Evolutionary conservation across 352 stramenopile species (phyloP).

Genomic region (Phytopythium vexans): DNA sequence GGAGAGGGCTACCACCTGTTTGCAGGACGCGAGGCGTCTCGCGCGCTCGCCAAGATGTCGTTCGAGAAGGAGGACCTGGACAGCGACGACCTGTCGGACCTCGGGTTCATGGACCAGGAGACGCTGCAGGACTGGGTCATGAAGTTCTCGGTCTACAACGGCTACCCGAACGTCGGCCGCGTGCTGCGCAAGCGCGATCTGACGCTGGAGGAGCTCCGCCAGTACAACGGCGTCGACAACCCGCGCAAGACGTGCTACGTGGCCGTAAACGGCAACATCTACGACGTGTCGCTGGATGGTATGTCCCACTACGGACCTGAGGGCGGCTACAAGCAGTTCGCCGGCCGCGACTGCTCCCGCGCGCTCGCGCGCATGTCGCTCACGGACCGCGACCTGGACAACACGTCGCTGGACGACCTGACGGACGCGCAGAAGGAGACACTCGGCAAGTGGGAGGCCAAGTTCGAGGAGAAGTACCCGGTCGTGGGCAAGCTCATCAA

Average conservation of each 20-base stretch:
- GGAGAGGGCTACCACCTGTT: conserved; percentile 96
- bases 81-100: conserved; percentile 65
- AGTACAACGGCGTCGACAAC: conserved; percentile 78
- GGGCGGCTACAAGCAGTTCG: conserved; percentile 95
- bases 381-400: conserved; percentile 91
- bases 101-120: conserved; percentile 84
- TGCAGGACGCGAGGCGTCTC: conserved; percentile 92
- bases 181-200: conserved; percentile 78
- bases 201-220: conserved; percentile 83
- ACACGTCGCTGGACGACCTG: conserved; percentile 89
- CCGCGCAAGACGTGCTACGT: conserved; percentile 93
- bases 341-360: conserved; percentile 92
- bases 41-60: conserved; percentile 94
- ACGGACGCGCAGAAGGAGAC: conserved; percentile 91
- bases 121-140: conserved; percentile 91
- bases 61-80: conserved; percentile 94
- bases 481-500: conserved; percentile 85
- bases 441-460: conserved; percentile 95
- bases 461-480: conserved; percentile 95
- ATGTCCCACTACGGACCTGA: conserved; percentile 92
- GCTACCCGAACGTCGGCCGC: conserved; percentile 93
- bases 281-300: conserved; percentile 96
- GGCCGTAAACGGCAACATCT: conserved; percentile 92
- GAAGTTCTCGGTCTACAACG: conserved; percentile 96
- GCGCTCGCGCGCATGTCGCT: conserved; percentile 97